A percentile compares a stretch with the other conserved stretches of the same genome.
These are phyloP conservation scores for Lumnitzera racemosa DNA, from an alignment of 345 rosid species.

Conservation along the genomic window DNA sequence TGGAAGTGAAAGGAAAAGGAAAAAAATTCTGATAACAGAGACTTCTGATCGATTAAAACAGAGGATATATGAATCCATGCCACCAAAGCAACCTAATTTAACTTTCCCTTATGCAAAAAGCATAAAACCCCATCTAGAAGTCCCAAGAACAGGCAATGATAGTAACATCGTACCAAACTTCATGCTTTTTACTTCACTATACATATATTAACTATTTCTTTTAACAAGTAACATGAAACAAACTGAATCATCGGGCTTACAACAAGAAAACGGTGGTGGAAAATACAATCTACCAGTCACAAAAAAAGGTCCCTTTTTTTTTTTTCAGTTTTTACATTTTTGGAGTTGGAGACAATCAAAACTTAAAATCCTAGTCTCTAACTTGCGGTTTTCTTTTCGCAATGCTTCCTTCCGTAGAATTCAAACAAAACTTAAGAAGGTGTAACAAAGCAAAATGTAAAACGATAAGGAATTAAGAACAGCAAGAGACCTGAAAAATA, in stretches of 20 bases:
- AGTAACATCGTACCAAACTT: slow-evolving; percentile 29
- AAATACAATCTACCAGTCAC: too few relatives aligned
- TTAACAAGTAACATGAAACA: not conserved
- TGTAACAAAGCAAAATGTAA: not conserved
- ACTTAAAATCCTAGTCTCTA: not conserved
- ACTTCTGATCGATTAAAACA: not conserved
- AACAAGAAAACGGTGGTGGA: too few relatives aligned
- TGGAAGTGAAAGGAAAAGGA: not conserved
- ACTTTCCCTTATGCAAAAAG: slow-evolving; percentile 28
- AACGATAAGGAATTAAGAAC: not conserved
- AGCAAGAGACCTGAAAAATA: slow-evolving; percentile 66
- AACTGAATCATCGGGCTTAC: too few relatives aligned
- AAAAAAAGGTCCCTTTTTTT: too few relatives aligned
- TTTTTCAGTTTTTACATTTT: too few relatives aligned
- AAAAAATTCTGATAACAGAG: not conserved
- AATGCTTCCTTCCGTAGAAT: not conserved
- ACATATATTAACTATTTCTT: not conserved
- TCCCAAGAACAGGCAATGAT: slow-evolving; percentile 21
- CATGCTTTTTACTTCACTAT: slow-evolving; percentile 9
- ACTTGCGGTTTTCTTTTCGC: not conserved
- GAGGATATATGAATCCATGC: not conserved
- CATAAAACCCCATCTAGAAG: slow-evolving; percentile 16
- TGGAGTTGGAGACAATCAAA: too few relatives aligned
- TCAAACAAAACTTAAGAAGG: not conserved
- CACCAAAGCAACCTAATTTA: slow-evolving; percentile 11